These are phyloP conservation scores for Fagus sylvatica DNA, from an alignment of 306 rosid genomes.

Conservation along the genomic window DNA sequence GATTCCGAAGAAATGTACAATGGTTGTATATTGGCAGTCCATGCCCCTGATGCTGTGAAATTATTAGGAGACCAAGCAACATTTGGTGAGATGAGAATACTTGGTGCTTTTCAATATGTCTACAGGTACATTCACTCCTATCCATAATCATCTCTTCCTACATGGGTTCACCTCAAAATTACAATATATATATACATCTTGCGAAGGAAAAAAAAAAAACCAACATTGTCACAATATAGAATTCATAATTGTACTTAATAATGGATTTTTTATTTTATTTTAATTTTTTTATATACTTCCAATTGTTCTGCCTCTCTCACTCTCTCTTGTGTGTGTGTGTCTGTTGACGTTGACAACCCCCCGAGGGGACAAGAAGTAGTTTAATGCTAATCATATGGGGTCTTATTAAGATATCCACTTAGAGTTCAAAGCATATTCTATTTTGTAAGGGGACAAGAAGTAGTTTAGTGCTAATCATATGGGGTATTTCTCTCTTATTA, in stretches of 20 bases:
- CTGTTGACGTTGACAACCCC: too few relatives aligned
- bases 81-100: constrained; percentile 64
- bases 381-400: too few relatives aligned
- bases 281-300: too few relatives aligned
- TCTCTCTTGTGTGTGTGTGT: too few relatives aligned
- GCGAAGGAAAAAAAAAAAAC: neutral
- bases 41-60: constrained; percentile 82
- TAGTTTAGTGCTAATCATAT: too few relatives aligned
- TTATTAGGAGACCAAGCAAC: constrained; percentile 81
- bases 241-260: too few relatives aligned
- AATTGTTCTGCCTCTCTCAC: too few relatives aligned
- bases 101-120: constrained; percentile 93
- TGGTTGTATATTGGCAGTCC: constrained; percentile 71
- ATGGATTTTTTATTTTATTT: too few relatives aligned
- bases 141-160: neutral
- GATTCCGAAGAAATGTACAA: constrained; percentile 60
- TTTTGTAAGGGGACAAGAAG: neutral
- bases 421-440: neutral
- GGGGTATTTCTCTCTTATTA: too few relatives aligned
- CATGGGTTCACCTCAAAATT: neutral
- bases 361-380: too few relatives aligned
- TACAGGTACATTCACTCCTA: constrained; percentile 54
- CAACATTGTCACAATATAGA: neutral
- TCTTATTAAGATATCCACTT: too few relatives aligned
- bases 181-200: too few relatives aligned